Conservation (phyloP, 176 grass and related monocot species). For the Saccharum spontaneum region DNA sequence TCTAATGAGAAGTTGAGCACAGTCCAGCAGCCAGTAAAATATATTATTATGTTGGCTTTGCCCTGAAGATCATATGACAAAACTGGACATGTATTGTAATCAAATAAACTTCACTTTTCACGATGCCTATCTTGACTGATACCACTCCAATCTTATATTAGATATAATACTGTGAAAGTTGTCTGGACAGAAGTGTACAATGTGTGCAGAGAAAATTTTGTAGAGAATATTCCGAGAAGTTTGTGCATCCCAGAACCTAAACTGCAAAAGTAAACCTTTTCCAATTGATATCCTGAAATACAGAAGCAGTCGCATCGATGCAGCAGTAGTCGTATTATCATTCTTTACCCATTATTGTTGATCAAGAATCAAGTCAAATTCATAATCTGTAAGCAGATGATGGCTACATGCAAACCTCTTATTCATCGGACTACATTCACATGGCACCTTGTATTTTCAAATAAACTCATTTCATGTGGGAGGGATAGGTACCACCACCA, state of each 20-base stretch:
- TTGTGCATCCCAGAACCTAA: slow-evolving; percentile 1
- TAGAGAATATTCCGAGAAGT: slow-evolving; percentile 5
- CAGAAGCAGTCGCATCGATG: background rate
- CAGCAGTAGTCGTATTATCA: background rate
- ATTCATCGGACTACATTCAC: background rate
- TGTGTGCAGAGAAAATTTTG: background rate
- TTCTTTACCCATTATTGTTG: background rate
- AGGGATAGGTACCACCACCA: background rate
- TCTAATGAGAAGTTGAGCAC: background rate
- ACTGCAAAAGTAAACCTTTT: background rate
- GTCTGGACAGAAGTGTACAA: background rate
- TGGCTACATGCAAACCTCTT: slow-evolving; percentile 1
- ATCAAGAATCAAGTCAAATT: slow-evolving; percentile 10
- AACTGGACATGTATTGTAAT: background rate
- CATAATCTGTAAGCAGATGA: background rate
- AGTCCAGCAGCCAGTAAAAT: background rate
- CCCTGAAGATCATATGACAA: background rate
- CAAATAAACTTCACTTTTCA: slow-evolving; percentile 13
- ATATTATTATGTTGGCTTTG: slow-evolving; percentile 22
- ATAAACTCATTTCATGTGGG: background rate
- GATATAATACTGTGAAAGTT: background rate
- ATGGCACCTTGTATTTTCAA: background rate
- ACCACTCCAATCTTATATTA: background rate
- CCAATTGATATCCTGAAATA: background rate
- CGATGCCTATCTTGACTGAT: background rate